Evolutionary conservation across 805 yeast species (phyloP).

Genomic region (Candida dendrica): DNA sequence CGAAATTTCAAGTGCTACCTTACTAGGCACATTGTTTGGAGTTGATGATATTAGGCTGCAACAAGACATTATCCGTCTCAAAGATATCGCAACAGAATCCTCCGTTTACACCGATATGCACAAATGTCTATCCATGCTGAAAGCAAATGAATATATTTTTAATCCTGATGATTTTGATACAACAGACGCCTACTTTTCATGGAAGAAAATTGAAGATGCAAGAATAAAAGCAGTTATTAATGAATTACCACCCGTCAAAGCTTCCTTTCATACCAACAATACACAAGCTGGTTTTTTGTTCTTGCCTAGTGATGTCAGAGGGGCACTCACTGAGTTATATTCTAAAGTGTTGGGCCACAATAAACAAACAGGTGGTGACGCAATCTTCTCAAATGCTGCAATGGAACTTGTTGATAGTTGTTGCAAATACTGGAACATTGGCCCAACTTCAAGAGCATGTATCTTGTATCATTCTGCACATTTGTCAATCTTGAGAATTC

Average conservation of each 20-base stretch:
- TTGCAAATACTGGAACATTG: slow-evolving; percentile 53
- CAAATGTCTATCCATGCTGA: slow-evolving; percentile 3
- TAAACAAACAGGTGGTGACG: slow-evolving; percentile 4
- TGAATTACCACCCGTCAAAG: slow-evolving; percentile 7
- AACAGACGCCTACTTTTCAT: slow-evolving; percentile 25
- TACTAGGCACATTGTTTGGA: slow-evolving; percentile 42
- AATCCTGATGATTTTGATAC: slow-evolving; percentile 28
- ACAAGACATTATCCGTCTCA: slow-evolving; percentile 40
- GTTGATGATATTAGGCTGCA: slow-evolving; percentile 45
- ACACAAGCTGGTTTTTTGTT: slow-evolving; percentile 5
- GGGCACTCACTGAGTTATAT: slow-evolving; percentile 32
- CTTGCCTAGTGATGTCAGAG: slow-evolving; percentile 37
- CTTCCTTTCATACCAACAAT: background rate
- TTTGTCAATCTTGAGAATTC: slow-evolving; percentile 22
- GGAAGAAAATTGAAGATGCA: slow-evolving; percentile 33
- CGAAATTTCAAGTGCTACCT: slow-evolving; percentile 48
- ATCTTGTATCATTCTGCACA: slow-evolving; percentile 45
- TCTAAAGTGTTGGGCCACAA: slow-evolving; percentile 38
- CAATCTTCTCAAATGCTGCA: slow-evolving; percentile 34
- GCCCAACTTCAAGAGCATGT: slow-evolving; percentile 40
- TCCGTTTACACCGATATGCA: slow-evolving; percentile 25
- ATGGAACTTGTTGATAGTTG: slow-evolving; percentile 36
- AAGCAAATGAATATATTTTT: slow-evolving; percentile 23
- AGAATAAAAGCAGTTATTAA: slow-evolving; percentile 24
- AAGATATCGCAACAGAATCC: slow-evolving; percentile 30